Evolutionary conservation across 164 flowering plant genomes (phyloP), one percentile per base, ranked within the genome.

Genomic region (Hamamelis virginiana): DNA sequence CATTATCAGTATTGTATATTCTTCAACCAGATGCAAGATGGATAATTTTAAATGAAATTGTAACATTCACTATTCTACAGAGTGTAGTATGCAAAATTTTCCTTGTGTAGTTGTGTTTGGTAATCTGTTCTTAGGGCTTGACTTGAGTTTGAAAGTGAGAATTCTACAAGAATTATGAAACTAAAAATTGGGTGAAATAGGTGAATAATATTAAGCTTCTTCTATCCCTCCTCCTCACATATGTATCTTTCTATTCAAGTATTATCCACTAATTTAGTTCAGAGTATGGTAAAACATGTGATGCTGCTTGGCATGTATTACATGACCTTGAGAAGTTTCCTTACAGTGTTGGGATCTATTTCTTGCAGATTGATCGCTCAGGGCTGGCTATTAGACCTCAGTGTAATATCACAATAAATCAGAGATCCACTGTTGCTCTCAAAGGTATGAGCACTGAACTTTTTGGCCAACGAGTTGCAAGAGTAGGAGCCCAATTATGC

Each of bases 391-490:
- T 60, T 66, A 61, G 41, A 43, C 60, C 72, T 44, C 47, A 10
- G 41, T 16, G 15, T 47, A 5, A 41, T 73, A 72, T 52, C 25
- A 43, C 41, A 62, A 44, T 25, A 28, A 43, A 74, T 27, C 68
- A 44, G 50, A 74, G 63, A 26, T 69, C 46, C n/a, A 33, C 28
- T 27, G 26, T 61, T 69, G 9, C 72, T 15, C 64, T 50, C 23
- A 47, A 25, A 60, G 69, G 69, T 45, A 38, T 21, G 44, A 62
- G 58, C 46, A 44, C 72, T 26, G 64, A 65, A 27, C 38, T 46
- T 60, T 62, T 25, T 63, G 69, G 76, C 16, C 79, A 64, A 38
- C 69, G 21, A 43, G 66, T 69, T 63, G 45, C 64, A 53, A 74
- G 62, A 58, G 46, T 47, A 9, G 74, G 75, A 43, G 65, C 56